A percentile compares a stretch with the other conserved stretches of the same genome.
Evolutionary conservation across 1,284 basidiomycete genomes (phyloP).

Genomic region (Boletus smithii): DNA sequence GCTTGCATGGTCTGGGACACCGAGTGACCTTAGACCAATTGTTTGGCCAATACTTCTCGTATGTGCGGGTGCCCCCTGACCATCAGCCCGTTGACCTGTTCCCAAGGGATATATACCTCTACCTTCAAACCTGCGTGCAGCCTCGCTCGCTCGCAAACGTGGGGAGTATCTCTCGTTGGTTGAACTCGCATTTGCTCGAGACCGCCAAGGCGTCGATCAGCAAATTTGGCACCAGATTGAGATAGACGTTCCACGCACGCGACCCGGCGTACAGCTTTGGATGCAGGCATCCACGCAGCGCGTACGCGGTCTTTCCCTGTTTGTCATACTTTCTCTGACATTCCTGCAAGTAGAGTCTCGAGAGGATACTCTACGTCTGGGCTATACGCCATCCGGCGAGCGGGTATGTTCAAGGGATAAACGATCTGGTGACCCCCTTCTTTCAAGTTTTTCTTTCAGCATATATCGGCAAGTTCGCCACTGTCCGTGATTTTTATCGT

Average conservation of each 20-base stretch:
- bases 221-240: slow-evolving; percentile 99
- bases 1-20: slow-evolving; percentile 95
- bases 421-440: slow-evolving; percentile 93
- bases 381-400: slow-evolving; percentile 95
- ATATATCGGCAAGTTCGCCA: slow-evolving; percentile 70
- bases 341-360: slow-evolving; percentile 62
- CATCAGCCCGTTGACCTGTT: slow-evolving; percentile 6
- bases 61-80: slow-evolving; percentile 32
- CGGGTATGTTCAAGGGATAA: slow-evolving; percentile 97
- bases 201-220: slow-evolving; percentile 80
- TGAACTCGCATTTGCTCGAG: slow-evolving; percentile 86
- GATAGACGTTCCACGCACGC: slow-evolving; percentile 91
- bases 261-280: slow-evolving; percentile 90
- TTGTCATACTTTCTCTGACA: slow-evolving; percentile 15
- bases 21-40: slow-evolving; percentile 82
- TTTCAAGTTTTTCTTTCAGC: slow-evolving; percentile 91
- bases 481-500: not conserved
- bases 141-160: slow-evolving; percentile 84
- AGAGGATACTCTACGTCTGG: slow-evolving; percentile 95
- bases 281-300: slow-evolving; percentile 84
- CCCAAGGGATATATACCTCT: slow-evolving; percentile 90
- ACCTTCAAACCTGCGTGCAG: slow-evolving; percentile 71
- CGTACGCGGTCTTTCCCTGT: slow-evolving; percentile 43
- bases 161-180: slow-evolving; percentile 90
- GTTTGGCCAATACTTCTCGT: slow-evolving; percentile 95